Conservation (phyloP, 2,329 filamentous ascomycete genomes). For the Meredithiella fracta region DNA sequence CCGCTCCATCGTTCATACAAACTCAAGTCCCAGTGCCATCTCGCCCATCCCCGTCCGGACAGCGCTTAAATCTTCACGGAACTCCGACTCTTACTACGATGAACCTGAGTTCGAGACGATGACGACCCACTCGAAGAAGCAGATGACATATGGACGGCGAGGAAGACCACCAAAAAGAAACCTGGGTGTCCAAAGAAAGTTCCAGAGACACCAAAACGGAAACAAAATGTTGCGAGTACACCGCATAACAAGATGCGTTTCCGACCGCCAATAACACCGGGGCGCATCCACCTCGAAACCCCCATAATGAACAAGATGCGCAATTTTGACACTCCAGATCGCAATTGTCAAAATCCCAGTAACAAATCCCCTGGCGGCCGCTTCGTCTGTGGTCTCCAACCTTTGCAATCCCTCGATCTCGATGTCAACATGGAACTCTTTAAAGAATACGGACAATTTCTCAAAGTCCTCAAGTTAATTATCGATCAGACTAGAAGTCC, state of each 20-base stretch:
- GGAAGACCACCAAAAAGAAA: not conserved
- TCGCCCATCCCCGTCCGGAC: not conserved
- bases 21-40: not conserved
- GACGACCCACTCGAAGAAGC: too few relatives aligned
- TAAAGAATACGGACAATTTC: constrained; percentile 11
- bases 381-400: not conserved
- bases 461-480: constrained; percentile 7
- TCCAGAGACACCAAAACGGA: not conserved
- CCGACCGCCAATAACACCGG: constrained; percentile 10
- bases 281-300: constrained; percentile 19
- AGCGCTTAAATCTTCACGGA: not conserved
- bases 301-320: constrained; percentile 20
- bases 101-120: not conserved
- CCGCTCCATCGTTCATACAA: constrained; percentile 1
- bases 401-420: not conserved
- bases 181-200: not conserved
- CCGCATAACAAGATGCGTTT: constrained; percentile 3
- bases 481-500: not conserved
- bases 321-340: constrained; percentile 11
- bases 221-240: not conserved
- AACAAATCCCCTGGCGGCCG: constrained; percentile 3
- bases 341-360: not conserved
- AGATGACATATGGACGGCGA: not conserved
- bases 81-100: not conserved
- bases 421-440: constrained; percentile 5